Evolutionary conservation across 2,329 filamentous ascomycete genomes (phyloP).

Genomic region (Lachnellula suecica): DNA sequence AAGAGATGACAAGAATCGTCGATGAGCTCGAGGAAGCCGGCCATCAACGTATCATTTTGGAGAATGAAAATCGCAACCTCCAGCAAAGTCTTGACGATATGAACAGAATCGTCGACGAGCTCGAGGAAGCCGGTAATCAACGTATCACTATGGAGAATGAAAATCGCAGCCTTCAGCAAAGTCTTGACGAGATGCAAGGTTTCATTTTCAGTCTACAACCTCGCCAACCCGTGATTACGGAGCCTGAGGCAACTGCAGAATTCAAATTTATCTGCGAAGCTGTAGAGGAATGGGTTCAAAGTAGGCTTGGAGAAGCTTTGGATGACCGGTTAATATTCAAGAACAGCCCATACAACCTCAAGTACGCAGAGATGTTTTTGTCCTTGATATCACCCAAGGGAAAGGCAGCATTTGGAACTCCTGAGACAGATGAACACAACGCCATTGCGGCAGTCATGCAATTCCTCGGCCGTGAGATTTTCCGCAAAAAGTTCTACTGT

Average conservation of each 20-base stretch:
- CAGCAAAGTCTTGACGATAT: conserved; percentile 7
- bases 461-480: conserved; percentile 8
- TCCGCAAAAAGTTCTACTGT: conserved; percentile 12
- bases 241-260: conserved; percentile 13
- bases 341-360: not conserved
- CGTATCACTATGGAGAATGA: too few species aligned
- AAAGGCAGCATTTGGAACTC: conserved; percentile 3
- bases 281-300: conserved; percentile 14
- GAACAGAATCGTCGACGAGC: too few species aligned
- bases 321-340: not conserved
- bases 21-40: too few species aligned
- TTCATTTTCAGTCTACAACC: conserved; percentile 15
- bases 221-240: conserved; percentile 3
- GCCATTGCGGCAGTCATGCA: conserved; percentile 13
- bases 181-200: conserved; percentile 10
- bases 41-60: too few species aligned
- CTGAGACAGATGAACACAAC: conserved; percentile 15
- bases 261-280: conserved; percentile 8
- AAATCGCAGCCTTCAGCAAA: conserved; percentile 2
- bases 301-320: conserved; percentile 7
- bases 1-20: too few species aligned
- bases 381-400: conserved; percentile 4
- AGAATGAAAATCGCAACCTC: not conserved
- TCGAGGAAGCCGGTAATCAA: too few species aligned
- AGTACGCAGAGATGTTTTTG: conserved; percentile 5